Percentiles rank a stretch among this genome's conserved stretches.
These are phyloP conservation scores for Aspergillus kassunensis DNA, from an alignment of 495 filamentous ascomycete genomes.

Conservation along the genomic window DNA sequence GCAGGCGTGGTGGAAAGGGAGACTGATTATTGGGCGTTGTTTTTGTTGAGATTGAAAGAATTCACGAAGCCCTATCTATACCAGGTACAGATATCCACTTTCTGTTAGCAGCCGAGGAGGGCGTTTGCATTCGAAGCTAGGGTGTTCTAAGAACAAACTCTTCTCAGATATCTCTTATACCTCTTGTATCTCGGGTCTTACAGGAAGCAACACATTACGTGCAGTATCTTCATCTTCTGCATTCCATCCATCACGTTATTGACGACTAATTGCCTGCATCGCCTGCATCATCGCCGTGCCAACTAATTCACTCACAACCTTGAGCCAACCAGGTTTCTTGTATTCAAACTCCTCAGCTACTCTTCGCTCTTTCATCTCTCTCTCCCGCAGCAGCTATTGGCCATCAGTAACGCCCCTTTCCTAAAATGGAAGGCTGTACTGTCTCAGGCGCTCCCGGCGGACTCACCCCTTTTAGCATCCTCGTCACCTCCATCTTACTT, in stretches of 20 bases:
- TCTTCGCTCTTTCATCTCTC: background rate
- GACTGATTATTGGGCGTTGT: background rate
- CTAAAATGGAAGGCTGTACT: slow-evolving; percentile 12
- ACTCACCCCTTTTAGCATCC: background rate
- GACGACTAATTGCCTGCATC: background rate
- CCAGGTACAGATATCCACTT: background rate
- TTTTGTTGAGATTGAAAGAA: background rate
- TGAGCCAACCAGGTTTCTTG: background rate
- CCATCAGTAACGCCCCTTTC: background rate
- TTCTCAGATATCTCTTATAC: background rate
- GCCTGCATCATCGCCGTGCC: background rate
- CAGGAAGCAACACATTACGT: too few relatives aligned
- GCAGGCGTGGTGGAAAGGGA: background rate
- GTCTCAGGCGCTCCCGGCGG: background rate
- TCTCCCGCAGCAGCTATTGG: background rate
- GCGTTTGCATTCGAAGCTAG: background rate
- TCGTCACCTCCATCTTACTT: background rate
- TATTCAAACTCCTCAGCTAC: background rate
- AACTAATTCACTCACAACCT: background rate
- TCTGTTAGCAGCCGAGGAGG: background rate
- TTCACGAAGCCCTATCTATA: background rate
- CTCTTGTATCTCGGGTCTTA: background rate
- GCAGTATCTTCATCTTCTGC: background rate
- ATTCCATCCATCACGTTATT: background rate
- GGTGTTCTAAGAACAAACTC: background rate